A percentile compares a stretch with the other conserved stretches of the same genome.
phyloP scores from a whole-genome alignment of 768 basidiomycete genomes.

The Termitomyces sp. region DNA sequence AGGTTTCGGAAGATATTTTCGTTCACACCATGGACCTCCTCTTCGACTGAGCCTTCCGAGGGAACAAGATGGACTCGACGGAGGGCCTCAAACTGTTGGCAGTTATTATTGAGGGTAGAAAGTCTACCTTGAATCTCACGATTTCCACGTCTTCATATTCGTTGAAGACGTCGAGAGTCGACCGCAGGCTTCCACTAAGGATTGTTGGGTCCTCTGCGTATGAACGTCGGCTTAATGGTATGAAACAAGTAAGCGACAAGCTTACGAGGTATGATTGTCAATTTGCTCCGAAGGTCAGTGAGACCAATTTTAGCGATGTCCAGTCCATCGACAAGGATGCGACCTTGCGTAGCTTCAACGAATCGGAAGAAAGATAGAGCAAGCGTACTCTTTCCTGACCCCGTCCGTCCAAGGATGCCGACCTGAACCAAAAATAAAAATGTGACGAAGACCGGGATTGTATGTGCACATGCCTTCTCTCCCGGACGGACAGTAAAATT shows the following conservation, averaged over 20 bases:
- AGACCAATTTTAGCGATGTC: constrained; percentile 79
- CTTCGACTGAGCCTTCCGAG: constrained; percentile 41
- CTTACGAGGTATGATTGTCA: constrained; percentile 68
- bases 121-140: constrained; percentile 30
- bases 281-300: constrained; percentile 70
- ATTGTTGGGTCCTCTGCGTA: constrained; percentile 82
- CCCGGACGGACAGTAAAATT: constrained; percentile 69
- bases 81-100: constrained; percentile 70
- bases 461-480: constrained; percentile 55
- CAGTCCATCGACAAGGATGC: constrained; percentile 70
- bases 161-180: constrained; percentile 79
- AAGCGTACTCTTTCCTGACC: constrained; percentile 75
- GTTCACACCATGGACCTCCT: constrained; percentile 49
- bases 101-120: not conserved
- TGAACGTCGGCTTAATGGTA: not conserved
- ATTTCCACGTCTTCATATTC: constrained; percentile 85
- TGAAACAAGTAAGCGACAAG: not conserved
- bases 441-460: not conserved
- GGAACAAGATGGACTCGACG: constrained; percentile 79
- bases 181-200: constrained; percentile 74
- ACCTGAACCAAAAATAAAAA: constrained; percentile 30
- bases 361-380: constrained; percentile 81
- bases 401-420: constrained; percentile 68
- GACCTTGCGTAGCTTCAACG: constrained; percentile 79
- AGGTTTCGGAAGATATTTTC: constrained; percentile 72